Evolutionary conservation across 768 basidiomycete genomes (phyloP), one percentile per base, ranked within the genome.

Genomic region (Fomitopsis serialis): DNA sequence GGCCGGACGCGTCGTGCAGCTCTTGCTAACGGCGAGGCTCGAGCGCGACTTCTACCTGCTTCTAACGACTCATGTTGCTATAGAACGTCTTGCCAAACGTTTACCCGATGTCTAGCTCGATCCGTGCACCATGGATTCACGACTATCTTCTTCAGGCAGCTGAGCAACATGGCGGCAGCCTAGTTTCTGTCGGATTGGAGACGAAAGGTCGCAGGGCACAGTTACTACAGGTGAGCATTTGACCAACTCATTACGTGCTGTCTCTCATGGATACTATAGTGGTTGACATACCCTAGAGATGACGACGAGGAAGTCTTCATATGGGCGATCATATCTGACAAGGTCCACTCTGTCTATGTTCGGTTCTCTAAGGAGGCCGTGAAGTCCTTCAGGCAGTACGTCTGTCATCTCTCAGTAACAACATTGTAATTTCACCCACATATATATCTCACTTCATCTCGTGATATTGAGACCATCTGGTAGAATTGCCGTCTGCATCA

Each of bases 271-370:
- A 27, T 13, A 0, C 5, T 2, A 24, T 24, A 88, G 86, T 80
- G 85, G 57, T 65, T 87, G 23, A 82, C 81, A 7, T 79, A 71
- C 57, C 73, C 73, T 5, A 56, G 62, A 34, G 60, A 67, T 19
- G 59, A 62, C 5, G 43, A 50, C 24, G 62, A 74, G 34, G 71
- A 75, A 42, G 69, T 73, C n/a, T 64, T 65, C 19, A 62, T 87
- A 17, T 90, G 87, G 87, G 85, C 79, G 1, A 68, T 70, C 43
- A 64, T 82, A 13, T 87, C 85, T 1, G 87, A 90, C 65, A 82
- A 78, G 61, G 55, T 69, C 2, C 60, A 77, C 53, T 58, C 56
- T 13, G 68, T 87, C 17, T 76, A 81, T 3, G 73, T 81, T 3
- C 78, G 78, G 29, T 78, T 89, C 60, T 78, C 73, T 36, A 72